Evolutionary conservation across 2,329 filamentous ascomycete genomes (phyloP), one percentile per base, ranked within the genome.

Genomic region (Pseudogymnoascus sp.): DNA sequence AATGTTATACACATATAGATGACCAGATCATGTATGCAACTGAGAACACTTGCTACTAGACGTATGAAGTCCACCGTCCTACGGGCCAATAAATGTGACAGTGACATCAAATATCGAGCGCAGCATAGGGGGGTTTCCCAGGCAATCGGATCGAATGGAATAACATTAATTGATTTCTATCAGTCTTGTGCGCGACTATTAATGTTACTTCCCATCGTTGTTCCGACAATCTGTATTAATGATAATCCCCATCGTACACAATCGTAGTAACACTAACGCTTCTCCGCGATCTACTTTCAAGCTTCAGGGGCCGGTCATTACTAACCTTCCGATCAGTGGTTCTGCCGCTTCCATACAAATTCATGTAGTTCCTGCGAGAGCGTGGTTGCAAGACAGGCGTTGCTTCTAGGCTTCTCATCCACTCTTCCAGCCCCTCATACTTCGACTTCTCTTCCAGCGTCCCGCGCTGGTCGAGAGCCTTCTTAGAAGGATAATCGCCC

Each of bases 1-100:
- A 56, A 56, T 56, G 47, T 18, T 56, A 56, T 33, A 56, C n/a
- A 56, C n/a, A 56, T 56, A 33, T 53, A 53, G 47, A 56, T 56
- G 47, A 56, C 28, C 25, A 16, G 25, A 56, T 56, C 28, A 56
- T 56, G 25, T 33, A 56, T 53, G 23, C 47, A 18, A 33, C 25
- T 33, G 25, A 56, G 25, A 18, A 56, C 4, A 33, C n/a, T 33
- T 33, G n/a, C n/a, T 16, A 31, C 4, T 3, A 56, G n/a, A 18
- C 16, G 4, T 33, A 56, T 56, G n/a, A 33, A 33, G 18, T 33
- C 33, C 1, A 18, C 28, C n/a, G 1, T 16, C 3, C 5, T 56
- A 10, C 12, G 14, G 8, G 23, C 25, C n/a, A 2, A 56, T 12
- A 6, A 33, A 33, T 1, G n/a, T 56, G 47, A 18, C 10, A 7